Percentiles rank a stretch among this genome's conserved stretches.
phyloP scores from a whole-genome alignment of 164 flowering plant species.

The Echeveria elegans region DNA sequence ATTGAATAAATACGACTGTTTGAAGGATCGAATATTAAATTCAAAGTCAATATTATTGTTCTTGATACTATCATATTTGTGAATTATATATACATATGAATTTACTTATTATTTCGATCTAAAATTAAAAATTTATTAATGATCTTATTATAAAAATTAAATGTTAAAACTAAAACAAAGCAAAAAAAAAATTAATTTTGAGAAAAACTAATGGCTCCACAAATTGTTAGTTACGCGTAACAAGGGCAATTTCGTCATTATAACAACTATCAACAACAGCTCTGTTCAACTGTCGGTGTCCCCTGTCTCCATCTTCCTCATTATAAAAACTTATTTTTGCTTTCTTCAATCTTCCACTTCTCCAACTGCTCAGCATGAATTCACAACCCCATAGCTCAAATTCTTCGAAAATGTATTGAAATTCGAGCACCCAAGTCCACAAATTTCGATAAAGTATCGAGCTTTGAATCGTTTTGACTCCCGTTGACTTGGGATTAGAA shows the following conservation, averaged over 20 bases:
- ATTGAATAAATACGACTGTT: too few species aligned
- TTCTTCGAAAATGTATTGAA: background rate
- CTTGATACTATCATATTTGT: too few species aligned
- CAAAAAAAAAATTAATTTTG: background rate
- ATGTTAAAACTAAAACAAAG: background rate
- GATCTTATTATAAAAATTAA: too few species aligned
- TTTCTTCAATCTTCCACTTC: background rate
- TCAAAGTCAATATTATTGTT: too few species aligned
- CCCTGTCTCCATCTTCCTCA: background rate
- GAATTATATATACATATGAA: too few species aligned
- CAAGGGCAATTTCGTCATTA: background rate
- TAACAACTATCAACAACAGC: background rate
- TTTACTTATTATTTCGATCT: too few species aligned
- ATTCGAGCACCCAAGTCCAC: background rate
- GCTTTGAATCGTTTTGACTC: background rate
- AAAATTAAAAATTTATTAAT: too few species aligned
- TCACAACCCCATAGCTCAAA: background rate
- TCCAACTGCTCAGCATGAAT: background rate
- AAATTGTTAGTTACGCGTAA: background rate
- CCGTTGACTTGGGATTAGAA: background rate
- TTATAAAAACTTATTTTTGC: background rate
- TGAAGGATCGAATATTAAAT: too few species aligned
- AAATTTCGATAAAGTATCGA: background rate
- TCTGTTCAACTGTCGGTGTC: constrained; percentile 6
- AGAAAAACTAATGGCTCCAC: background rate